Base-by-base conservation (phyloP, 257 asterid species). In the Fraxinus anomala region DNA sequence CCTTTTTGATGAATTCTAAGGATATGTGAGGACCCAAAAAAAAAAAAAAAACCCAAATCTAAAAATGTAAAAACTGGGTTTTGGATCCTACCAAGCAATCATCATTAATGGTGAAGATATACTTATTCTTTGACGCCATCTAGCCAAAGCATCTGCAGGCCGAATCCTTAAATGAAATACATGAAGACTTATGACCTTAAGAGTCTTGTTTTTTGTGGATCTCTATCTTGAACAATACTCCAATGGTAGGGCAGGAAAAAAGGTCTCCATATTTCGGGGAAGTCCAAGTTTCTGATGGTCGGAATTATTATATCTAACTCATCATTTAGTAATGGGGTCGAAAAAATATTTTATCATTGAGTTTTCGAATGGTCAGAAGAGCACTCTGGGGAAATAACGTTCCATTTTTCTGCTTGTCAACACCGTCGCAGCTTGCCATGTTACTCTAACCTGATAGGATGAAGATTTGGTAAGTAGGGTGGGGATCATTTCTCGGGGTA, bases 131-230 rank as follows among this genome's bases (percentile, higher is more conserved):
- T 3, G 88, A 86, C 26, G 84, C 86, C 82, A 86, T 5, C 79
- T 70, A 86, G 1, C 89, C 89, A 12, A 86, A 86, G 86, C 89
- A 86, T 39, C 90, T 85, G 80, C 86, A 86, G 28, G 88, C 90
- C 3, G 85, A 84, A n/a, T 84, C 90, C 86, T 86, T 86, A 74
- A 86, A 86, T 54, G 88, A 86, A 71, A 86, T 86, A 81, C 90
- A 86, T 59, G 66, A 71, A 19, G 90, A 83, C 81, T 84, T 84
- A 39, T 88, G 90, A n/a, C 90, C 90, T 28, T 56, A 86, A 86
- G 44, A 76, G 82, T 86, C 79, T 70, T 80, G 82, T 84, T 84
- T 56, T 80, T 86, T 2, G 86, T 4, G 90, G 88, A 51, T 86
- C 90, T 8, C 90, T 88, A 26, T 83, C 89, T 70, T 86, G 88